These are phyloP conservation scores for Mortierella sp. DNA, from an alignment of 371 early-diverging fungal genomes.

Conservation along the genomic window DNA sequence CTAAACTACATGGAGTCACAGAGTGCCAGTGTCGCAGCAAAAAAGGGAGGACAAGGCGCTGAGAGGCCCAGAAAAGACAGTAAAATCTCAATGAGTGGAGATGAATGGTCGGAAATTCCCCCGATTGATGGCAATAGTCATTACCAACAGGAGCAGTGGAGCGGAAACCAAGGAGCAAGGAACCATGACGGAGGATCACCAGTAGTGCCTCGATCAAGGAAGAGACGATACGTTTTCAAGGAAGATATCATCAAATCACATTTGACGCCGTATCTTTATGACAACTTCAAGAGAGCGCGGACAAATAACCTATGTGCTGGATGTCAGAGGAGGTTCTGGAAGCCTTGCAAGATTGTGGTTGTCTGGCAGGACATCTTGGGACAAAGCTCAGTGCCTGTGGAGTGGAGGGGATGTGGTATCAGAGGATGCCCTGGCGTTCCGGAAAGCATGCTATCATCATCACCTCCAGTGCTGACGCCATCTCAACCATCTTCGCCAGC, in stretches of 20 bases:
- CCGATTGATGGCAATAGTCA: background rate
- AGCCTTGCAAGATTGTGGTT: constrained; percentile 29
- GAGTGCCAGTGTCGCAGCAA: background rate
- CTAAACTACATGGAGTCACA: constrained; percentile 27
- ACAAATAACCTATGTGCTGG: constrained; percentile 37
- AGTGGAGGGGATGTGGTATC: constrained; percentile 50
- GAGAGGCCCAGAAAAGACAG: constrained; percentile 25
- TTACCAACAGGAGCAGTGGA: background rate
- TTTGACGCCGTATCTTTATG: constrained; percentile 43
- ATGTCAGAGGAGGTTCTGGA: constrained; percentile 39
- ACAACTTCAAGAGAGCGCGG: constrained; percentile 30
- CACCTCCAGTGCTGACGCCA: background rate
- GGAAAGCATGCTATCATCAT: constrained; percentile 5
- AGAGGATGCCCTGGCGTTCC: constrained; percentile 35
- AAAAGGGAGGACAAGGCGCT: background rate
- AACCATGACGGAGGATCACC: background rate
- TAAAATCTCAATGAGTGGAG: constrained; percentile 18
- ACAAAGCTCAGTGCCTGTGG: constrained; percentile 31
- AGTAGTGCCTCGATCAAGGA: background rate
- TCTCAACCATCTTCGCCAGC: background rate
- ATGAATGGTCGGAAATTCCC: background rate
- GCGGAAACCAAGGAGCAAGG: background rate
- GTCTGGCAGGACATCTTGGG: constrained; percentile 51
- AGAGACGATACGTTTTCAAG: constrained; percentile 15
- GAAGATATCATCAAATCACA: constrained; percentile 36